Evolutionary conservation across 2,329 filamentous ascomycete genomes (phyloP), one percentile per base, ranked within the genome.

Genomic region (Bipolaris sorokiniana): DNA sequence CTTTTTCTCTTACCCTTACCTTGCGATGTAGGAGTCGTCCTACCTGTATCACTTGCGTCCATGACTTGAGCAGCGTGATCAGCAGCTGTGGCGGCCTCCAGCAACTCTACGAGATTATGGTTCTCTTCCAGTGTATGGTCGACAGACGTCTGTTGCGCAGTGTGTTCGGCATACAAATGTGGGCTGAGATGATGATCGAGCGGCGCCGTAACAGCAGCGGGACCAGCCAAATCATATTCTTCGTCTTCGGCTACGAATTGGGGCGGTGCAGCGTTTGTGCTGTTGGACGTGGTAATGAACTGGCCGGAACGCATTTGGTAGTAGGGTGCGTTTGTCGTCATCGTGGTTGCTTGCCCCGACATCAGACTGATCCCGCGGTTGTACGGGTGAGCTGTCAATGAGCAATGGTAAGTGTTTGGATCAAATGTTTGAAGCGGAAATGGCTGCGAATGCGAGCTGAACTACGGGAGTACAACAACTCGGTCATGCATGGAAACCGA

Each of bases 71-170:
- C 41, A 50, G 59, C 65, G 48, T 73, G 70, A 13, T 61, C 69
- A 36, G 73, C 71, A 58, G 73, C 73, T 15, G 72, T 74, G 7
- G 73, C 75, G 61, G 75, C 75, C 50, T 76, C 73, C 4, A 77
- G 59, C 48, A 77, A 57, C 51, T 76, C 73, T 2, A 64, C 73
- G 33, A 77, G 65, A 38, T 73, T 69, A 33, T 70, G 70, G 28
- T 67, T 73, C 23, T 71, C 68, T 50, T 73, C 73, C 13, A 66
- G 48, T 6, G 62, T 63, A 34, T 58, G 54, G 22, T 71, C 65
- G 22, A 49, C 38, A 23, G 51, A 53, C 3, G 44, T 36, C 38
- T 67, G 69, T 41, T 53, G 58, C 45, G 51, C 34, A 47, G 56
- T 38, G 37, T 53, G 58, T 45, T 68, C 63, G 48, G 52, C 26